Percentiles rank a stretch among this genome's conserved stretches.
Evolutionary conservation across 169 alveolate species (phyloP).

Genomic region (Plasmodium blacklocki): DNA sequence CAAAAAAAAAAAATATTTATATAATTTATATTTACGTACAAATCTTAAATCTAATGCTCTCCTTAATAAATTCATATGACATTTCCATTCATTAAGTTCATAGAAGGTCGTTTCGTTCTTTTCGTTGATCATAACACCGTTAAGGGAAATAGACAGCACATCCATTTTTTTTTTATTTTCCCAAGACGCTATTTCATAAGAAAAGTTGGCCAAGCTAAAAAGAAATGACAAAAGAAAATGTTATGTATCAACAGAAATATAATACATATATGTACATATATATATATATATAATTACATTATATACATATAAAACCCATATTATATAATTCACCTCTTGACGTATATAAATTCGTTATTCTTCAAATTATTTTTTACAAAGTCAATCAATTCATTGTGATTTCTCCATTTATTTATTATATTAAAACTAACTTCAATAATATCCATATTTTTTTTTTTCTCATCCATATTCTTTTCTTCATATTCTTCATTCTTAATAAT

Average conservation of each 20-base stretch:
- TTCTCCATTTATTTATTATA: conserved; percentile 35
- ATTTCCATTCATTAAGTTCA: conserved; percentile 54
- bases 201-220: conserved; percentile 8
- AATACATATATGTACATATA: background rate
- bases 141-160: conserved; percentile 33
- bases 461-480: background rate
- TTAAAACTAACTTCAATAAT: conserved; percentile 56
- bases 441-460: conserved; percentile 8
- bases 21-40: conserved; percentile 26
- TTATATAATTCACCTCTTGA: conserved; percentile 20
- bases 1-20: conserved; percentile 50
- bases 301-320: background rate
- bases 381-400: conserved; percentile 51
- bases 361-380: conserved; percentile 56
- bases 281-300: background rate
- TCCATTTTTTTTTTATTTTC: conserved; percentile 16
- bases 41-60: conserved; percentile 43
- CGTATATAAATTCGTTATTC: conserved; percentile 54
- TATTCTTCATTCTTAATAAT: too few relatives aligned
- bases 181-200: conserved; percentile 16
- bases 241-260: background rate
- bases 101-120: conserved; percentile 59
- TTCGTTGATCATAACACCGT: conserved; percentile 58
- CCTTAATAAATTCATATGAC: conserved; percentile 22
- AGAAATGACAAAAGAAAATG: background rate